Evolutionary conservation across 2,329 filamentous ascomycete genomes (phyloP).

Genomic region (Colletotrichum spaethianum): DNA sequence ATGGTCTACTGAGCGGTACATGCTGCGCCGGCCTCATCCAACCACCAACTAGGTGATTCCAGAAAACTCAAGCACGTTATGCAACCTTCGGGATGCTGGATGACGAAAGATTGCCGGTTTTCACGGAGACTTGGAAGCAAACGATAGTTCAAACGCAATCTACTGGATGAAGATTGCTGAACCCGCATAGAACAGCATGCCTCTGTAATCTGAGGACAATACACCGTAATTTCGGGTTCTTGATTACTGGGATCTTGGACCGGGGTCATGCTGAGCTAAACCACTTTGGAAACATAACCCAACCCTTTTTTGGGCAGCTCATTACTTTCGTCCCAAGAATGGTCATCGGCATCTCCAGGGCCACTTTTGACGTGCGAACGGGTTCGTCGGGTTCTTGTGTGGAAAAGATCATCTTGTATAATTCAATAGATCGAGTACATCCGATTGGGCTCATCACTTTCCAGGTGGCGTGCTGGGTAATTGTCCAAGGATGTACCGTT

Average conservation of each 20-base stretch:
- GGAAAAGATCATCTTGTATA: neutral
- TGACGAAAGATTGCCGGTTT: neutral
- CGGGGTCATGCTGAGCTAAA: slow-evolving; percentile 18
- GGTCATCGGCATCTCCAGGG: slow-evolving; percentile 16
- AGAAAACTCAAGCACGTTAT: neutral
- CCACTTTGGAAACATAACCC: slow-evolving; percentile 18
- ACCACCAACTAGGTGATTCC: neutral
- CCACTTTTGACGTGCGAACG: neutral
- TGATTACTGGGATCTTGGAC: slow-evolving; percentile 19
- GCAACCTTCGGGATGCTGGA: neutral
- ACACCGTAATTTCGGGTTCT: slow-evolving; percentile 36
- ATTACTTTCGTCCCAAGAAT: slow-evolving; percentile 23
- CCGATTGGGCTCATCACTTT: neutral
- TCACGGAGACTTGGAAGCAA: no score
- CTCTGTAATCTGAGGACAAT: slow-evolving; percentile 24
- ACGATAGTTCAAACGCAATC: neutral
- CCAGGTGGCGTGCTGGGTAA: neutral
- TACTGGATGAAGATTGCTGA: neutral
- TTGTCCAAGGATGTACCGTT: neutral
- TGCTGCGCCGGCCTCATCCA: slow-evolving; percentile 5
- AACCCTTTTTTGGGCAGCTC: slow-evolving; percentile 21
- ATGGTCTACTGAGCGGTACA: neutral
- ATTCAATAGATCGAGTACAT: slow-evolving; percentile 8
- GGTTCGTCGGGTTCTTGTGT: neutral
- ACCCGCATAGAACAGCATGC: slow-evolving; percentile 12